These are phyloP conservation scores for Neolentinus lepideus DNA, from an alignment of 1,284 basidiomycete genomes.

Conservation along the genomic window DNA sequence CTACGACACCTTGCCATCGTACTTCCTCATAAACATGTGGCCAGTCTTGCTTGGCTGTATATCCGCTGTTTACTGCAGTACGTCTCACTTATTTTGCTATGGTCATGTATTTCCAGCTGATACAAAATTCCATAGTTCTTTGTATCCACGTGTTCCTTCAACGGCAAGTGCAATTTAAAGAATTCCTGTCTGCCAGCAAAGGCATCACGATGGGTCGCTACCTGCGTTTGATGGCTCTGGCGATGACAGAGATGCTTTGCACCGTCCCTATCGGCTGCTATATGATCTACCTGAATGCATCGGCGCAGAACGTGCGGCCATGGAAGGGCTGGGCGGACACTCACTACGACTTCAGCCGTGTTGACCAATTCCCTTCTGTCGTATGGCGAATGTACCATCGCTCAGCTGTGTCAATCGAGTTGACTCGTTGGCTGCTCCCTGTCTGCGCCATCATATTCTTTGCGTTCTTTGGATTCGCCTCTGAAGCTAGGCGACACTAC, in stretches of 20 bases:
- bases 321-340: conserved; percentile 30
- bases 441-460: conserved; percentile 38
- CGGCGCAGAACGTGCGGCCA: conserved; percentile 12
- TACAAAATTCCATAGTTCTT: no score
- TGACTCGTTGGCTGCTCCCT: conserved; percentile 31
- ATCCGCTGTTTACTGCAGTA: conserved; percentile 25
- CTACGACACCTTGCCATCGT: conserved; percentile 22
- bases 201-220: conserved; percentile 40
- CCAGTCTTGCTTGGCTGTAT: conserved; percentile 24
- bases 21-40: conserved; percentile 27
- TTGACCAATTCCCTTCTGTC: conserved; percentile 18
- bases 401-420: conserved; percentile 18
- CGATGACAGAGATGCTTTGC: conserved; percentile 35
- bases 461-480: conserved; percentile 36
- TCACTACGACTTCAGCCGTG: conserved; percentile 27
- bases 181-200: conserved; percentile 28
- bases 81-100: no score
- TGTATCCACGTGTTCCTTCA: conserved; percentile 29
- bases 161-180: conserved; percentile 29
- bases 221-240: conserved; percentile 56
- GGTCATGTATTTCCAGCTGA: no score
- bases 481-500: conserved; percentile 25
- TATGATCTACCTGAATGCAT: conserved; percentile 28
- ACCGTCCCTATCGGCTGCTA: conserved; percentile 40
- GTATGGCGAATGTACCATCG: conserved; percentile 23